Evolutionary conservation across 352 stramenopile genomes (phyloP), one percentile per base, ranked within the genome.

Genomic region (Globisporangium nagaii): DNA sequence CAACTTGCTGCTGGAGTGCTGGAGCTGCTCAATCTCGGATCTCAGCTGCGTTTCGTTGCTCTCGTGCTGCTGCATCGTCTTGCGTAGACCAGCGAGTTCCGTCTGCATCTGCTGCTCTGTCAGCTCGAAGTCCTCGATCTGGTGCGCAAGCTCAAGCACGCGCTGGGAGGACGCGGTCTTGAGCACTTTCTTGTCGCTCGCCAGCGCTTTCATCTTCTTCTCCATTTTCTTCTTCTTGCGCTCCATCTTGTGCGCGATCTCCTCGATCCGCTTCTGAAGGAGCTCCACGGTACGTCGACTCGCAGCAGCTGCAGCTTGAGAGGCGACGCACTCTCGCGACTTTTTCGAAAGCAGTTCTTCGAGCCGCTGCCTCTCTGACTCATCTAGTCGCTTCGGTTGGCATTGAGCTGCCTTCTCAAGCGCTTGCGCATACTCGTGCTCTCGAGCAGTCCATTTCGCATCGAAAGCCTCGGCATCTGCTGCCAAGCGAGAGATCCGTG

Each of bases 201-300:
- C 59, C 19, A 83, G 28, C 3, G 51, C 56, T 15, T 67, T 66
- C 15, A 79, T 36, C 20, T 83, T 86, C 47, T 79, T 81, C 20
- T 84, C 68, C 30, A 84, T 58, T 31, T 84, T 84, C 15, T 65
- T 43, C 30, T 85, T 87, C 15, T 79, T 43, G 6, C 46, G 50
- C 24, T 34, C 45, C n/a, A 50, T 24, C 36, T 62, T 48, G 35
- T 40, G n/a, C 17, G 20, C 30, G 2, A 56, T 4, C 15, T 42
- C 17, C 11, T 48, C 30, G 0, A 53, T 13, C 10, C 43, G 41
- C 3, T 15, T 20, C 28, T 53, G 30, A 3, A 59, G 41, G 15
- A 20, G 37, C 22, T 42, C 41, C 4, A 28, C 24, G 25, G 4
- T 2, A 4, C 42, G 53, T 20, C 19, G 34, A 27, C 25, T 59